Evolutionary conservation across 345 rosid genomes (phyloP).

Genomic region (Abelmoschus esculentus): DNA sequence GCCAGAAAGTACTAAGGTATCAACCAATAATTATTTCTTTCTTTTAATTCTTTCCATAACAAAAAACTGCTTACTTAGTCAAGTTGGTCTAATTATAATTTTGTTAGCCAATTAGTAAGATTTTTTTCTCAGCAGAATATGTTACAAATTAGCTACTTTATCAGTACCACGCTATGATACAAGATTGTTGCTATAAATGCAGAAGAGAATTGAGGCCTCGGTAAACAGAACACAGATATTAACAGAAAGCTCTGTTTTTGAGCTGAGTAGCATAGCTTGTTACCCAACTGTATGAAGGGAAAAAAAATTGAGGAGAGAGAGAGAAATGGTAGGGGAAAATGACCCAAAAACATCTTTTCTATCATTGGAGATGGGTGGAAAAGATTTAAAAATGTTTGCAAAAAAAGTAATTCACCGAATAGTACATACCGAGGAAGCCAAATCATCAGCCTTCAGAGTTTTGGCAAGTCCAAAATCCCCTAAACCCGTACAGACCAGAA

Average conservation of each 20-base stretch:
- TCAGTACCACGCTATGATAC: neutral
- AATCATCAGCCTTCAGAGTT: conserved; percentile 60
- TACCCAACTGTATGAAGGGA: no score
- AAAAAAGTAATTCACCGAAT: no score
- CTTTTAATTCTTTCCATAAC: neutral
- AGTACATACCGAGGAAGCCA: conserved; percentile 84
- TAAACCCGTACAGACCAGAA: conserved; percentile 3
- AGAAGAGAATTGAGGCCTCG: neutral
- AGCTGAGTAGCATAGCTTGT: no score
- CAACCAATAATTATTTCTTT: neutral
- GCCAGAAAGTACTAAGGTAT: neutral
- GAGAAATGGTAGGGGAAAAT: no score
- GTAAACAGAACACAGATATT: neutral
- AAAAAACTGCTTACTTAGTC: neutral
- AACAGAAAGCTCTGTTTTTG: neutral
- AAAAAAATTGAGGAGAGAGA: no score
- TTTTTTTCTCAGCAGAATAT: neutral
- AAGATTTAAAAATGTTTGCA: no score
- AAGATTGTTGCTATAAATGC: neutral
- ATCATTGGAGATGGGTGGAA: no score
- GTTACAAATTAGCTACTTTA: neutral
- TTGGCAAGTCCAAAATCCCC: no score
- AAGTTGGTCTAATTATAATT: neutral
- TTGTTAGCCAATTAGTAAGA: neutral
- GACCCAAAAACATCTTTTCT: no score